These are phyloP conservation scores for Moesziomyces sp. DNA, from an alignment of 1,284 basidiomycete species.

Conservation along the genomic window DNA sequence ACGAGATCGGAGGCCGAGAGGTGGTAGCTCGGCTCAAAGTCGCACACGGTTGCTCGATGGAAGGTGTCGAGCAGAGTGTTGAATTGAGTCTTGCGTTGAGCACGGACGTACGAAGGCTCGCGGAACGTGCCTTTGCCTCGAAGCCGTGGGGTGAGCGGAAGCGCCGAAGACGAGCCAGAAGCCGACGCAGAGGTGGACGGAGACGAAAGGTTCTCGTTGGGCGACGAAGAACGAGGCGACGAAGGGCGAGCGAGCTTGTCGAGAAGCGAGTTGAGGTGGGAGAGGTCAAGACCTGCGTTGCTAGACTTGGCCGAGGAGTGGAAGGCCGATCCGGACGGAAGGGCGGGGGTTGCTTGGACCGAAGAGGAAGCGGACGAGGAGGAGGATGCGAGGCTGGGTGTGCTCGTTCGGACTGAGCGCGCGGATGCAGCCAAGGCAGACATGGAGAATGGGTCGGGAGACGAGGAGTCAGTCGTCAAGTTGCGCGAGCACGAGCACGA, in stretches of 20 bases:
- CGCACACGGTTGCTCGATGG: slow-evolving; percentile 51
- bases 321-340: slow-evolving; percentile 16
- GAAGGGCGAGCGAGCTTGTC: slow-evolving; percentile 37
- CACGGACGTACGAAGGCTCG: slow-evolving; percentile 32
- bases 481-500: slow-evolving; percentile 24
- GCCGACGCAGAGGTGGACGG: slow-evolving; percentile 13
- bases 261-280: slow-evolving; percentile 46
- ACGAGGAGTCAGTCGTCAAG: slow-evolving; percentile 22
- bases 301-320: slow-evolving; percentile 26
- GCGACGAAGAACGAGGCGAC: slow-evolving; percentile 14
- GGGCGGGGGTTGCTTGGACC: slow-evolving; percentile 14
- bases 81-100: slow-evolving; percentile 45
- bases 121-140: slow-evolving; percentile 35
- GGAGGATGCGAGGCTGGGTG: slow-evolving; percentile 25
- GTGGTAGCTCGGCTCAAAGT: slow-evolving; percentile 41
- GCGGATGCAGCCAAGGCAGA: neutral
- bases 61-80: slow-evolving; percentile 51
- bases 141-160: slow-evolving; percentile 40
- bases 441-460: neutral
- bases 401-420: slow-evolving; percentile 23
- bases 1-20: slow-evolving; percentile 47
- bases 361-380: slow-evolving; percentile 11
- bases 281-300: slow-evolving; percentile 25
- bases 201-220: slow-evolving; percentile 13
- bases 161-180: slow-evolving; percentile 20